phyloP scores from a whole-genome alignment of 495 filamentous ascomycete genomes.

The Penicillium chermesinum region DNA sequence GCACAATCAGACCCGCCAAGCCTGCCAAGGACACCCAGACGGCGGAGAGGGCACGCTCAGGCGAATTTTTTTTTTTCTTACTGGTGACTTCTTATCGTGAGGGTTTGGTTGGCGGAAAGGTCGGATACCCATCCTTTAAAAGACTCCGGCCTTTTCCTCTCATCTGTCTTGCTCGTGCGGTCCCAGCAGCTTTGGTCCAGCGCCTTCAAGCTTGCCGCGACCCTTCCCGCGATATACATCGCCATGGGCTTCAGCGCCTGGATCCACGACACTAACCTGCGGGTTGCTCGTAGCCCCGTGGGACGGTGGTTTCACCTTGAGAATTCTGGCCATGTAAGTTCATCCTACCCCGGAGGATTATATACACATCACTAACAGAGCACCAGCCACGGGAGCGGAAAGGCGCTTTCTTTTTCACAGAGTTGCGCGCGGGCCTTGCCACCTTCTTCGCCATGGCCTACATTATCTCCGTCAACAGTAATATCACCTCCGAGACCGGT shows the following conservation, averaged over 20 bases:
- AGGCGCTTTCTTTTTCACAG: constrained; percentile 71
- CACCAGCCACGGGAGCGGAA: constrained; percentile 58
- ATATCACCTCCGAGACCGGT: constrained; percentile 59
- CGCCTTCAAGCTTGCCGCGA: too few species aligned
- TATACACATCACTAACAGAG: not conserved
- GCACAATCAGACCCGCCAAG: constrained; percentile 13
- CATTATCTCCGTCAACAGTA: constrained; percentile 70
- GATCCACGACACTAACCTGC: constrained; percentile 48
- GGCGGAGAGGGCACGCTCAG: constrained; percentile 5
- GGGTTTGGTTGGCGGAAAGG: constrained; percentile 19
- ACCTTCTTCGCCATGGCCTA: constrained; percentile 90
- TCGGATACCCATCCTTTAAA: constrained; percentile 7
- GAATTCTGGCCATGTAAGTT: constrained; percentile 65
- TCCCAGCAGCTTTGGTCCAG: too few species aligned
- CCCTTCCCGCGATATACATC: too few species aligned
- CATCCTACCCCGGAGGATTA: not conserved
- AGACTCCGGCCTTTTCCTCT: too few species aligned
- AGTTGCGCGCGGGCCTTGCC: constrained; percentile 70
- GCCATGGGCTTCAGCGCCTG: constrained; percentile 39
- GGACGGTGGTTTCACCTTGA: constrained; percentile 72
- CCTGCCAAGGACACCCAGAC: constrained; percentile 19
- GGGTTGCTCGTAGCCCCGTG: constrained; percentile 53
- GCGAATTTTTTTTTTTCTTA: constrained; percentile 13
- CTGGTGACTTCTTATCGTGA: constrained; percentile 16
- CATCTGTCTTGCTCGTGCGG: too few species aligned